phyloP scores from a whole-genome alignment of 2,329 filamentous ascomycete genomes.

The Penicillium sp. region DNA sequence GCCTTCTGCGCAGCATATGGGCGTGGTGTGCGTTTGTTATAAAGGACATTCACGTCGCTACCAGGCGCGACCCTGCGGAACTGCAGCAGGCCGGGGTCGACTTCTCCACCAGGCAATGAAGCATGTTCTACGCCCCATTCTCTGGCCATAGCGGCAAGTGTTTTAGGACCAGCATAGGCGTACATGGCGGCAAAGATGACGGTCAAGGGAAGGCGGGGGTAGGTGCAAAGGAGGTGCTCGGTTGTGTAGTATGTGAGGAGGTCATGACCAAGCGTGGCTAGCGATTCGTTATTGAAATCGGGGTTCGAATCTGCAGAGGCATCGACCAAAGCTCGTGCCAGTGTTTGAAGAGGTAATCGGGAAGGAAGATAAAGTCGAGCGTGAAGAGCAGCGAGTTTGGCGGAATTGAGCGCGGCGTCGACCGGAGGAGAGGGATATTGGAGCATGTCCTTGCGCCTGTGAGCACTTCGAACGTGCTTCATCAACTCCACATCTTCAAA shows the following conservation, averaged over 20 bases:
- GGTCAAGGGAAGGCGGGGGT: conserved; percentile 86
- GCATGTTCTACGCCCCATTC: conserved; percentile 93
- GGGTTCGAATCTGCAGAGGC: conserved; percentile 77
- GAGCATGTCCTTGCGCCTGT: conserved; percentile 41
- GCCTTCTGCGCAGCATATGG: conserved; percentile 57
- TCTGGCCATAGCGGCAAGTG: conserved; percentile 71
- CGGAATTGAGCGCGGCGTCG: conserved; percentile 68
- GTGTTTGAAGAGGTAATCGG: conserved; percentile 80
- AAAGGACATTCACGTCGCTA: conserved; percentile 43
- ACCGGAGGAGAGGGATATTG: conserved; percentile 72
- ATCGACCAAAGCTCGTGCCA: conserved; percentile 85
- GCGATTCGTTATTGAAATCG: conserved; percentile 84
- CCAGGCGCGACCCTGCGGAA: conserved; percentile 61
- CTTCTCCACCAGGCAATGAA: conserved; percentile 84
- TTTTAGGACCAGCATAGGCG: conserved; percentile 76
- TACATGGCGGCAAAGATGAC: conserved; percentile 85
- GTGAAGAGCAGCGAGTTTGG: conserved; percentile 90
- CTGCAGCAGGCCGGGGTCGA: conserved; percentile 88
- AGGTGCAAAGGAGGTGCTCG: conserved; percentile 85
- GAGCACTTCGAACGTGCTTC: conserved; percentile 28
- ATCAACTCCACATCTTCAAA: conserved; percentile 31
- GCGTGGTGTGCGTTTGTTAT: conserved; percentile 47
- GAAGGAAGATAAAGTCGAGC: conserved; percentile 81
- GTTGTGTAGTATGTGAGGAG: conserved; percentile 86
- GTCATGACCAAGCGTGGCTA: conserved; percentile 78